Evolutionary conservation across 169 alveolate species (phyloP).

Genomic region (Plasmodium vinckei): DNA sequence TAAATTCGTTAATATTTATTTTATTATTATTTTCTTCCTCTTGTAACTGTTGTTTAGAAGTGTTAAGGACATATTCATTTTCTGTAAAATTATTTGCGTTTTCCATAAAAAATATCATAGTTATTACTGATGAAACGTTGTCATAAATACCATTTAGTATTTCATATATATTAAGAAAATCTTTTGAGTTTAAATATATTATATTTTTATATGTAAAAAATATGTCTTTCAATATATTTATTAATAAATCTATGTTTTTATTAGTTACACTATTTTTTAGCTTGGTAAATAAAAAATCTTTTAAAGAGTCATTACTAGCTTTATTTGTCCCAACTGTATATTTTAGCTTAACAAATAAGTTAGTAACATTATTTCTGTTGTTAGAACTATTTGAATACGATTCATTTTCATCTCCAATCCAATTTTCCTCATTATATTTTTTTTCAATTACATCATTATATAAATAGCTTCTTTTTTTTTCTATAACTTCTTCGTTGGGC

Average conservation of each 20-base stretch:
- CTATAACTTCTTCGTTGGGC: background rate
- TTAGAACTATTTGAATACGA: background rate
- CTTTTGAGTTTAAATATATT: conserved; percentile 61
- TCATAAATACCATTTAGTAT: conserved; percentile 37
- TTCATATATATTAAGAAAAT: conserved; percentile 54
- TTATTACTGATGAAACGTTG: conserved; percentile 20
- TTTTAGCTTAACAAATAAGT: conserved; percentile 65
- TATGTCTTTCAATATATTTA: conserved; percentile 53
- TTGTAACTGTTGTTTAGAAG: background rate
- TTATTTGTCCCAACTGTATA: conserved; percentile 65
- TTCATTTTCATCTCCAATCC: background rate
- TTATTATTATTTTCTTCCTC: conserved; percentile 4
- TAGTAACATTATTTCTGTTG: conserved; percentile 7
- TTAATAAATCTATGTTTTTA: conserved; percentile 25
- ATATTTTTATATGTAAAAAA: conserved; percentile 64
- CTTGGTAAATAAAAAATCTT: conserved; percentile 63
- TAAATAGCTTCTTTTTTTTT: conserved; percentile 33
- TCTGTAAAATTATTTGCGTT: conserved; percentile 22
- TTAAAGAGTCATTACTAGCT: conserved; percentile 41
- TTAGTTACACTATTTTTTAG: conserved; percentile 34
- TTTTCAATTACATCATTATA: conserved; percentile 73
- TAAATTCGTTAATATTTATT: conserved; percentile 43
- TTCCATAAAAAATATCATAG: conserved; percentile 38
- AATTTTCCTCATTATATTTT: conserved; percentile 38
- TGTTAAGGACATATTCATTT: background rate